These are phyloP conservation scores for Botrytis squamosa DNA, from an alignment of 2,329 filamentous ascomycete genomes.

Conservation along the genomic window DNA sequence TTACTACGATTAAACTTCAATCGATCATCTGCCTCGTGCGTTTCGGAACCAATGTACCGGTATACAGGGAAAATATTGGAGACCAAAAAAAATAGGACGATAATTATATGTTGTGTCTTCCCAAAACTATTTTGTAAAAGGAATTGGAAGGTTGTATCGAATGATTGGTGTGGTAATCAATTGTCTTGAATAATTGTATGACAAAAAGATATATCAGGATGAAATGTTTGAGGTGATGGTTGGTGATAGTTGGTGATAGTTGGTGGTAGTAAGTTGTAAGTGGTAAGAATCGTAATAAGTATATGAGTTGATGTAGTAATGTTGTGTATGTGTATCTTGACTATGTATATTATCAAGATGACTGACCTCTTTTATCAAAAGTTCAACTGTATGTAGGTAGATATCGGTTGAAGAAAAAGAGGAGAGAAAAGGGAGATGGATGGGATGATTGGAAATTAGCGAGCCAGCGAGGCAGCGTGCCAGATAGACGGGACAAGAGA, in stretches of 20 bases:
- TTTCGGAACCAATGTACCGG: conserved; percentile 22
- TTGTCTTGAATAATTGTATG: conserved; percentile 15
- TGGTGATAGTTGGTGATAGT: neutral
- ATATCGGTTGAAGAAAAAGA: conserved; percentile 5
- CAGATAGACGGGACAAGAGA: conserved; percentile 16
- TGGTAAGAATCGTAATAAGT: neutral
- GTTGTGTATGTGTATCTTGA: neutral
- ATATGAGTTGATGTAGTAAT: neutral
- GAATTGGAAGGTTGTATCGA: neutral
- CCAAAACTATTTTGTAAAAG: neutral
- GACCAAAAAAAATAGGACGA: neutral
- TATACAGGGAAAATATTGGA: conserved; percentile 2
- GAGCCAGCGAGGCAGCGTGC: conserved; percentile 19
- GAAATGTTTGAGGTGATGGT: neutral
- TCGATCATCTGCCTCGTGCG: conserved; percentile 19
- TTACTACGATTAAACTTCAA: conserved; percentile 18
- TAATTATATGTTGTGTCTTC: conserved; percentile 14
- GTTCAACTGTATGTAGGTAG: neutral
- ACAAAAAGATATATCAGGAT: neutral
- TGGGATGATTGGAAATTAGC: conserved; percentile 18
- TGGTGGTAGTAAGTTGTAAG: neutral
- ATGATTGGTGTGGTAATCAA: neutral
- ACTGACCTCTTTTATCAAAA: neutral
- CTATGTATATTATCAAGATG: neutral
- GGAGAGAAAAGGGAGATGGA: neutral